Evolutionary conservation across 1,284 basidiomycete species (phyloP), one percentile per base, ranked within the genome.

Genomic region (Chalciporus sp.): DNA sequence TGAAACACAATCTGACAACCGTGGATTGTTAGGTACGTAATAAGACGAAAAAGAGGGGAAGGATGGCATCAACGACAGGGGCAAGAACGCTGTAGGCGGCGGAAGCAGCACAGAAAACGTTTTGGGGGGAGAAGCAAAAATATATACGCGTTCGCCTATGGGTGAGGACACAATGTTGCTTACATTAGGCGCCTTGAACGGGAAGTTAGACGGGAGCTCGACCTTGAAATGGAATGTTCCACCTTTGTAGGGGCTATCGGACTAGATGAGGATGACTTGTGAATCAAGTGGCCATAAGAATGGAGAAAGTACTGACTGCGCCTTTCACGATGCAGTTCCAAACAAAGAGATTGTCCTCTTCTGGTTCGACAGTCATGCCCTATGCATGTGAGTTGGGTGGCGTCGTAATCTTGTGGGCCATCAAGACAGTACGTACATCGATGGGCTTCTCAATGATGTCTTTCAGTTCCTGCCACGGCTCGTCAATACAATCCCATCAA

Each of bases 161-260:
- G 52, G 27, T 54, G 51, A 16, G 42, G 42, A 51, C 42, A 49
- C 31, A 42, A 23, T 27, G 52, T 23, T 37, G 64, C 83, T 61
- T 70, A 94, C 92, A 47, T 79, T 79, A 39, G 92, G 92, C 3
- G 92, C 84, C 72, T 95, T 95, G 85, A 96, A 97, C 1, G 94
- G 94, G 65, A 89, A 96, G 69, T 87, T 89, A 19, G 80, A 68
- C 1, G 90, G 87, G 45, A 94, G 81, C 27, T 79, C 76, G 26
- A 95, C 72, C 42, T 76, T 84, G 71, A 94, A 88, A 56, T 81
- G 77, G 74, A 94, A 96, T 2, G 81, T 90, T 47, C 94, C 94
- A 52, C 84, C 84, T 67, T 86, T 88, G 79, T 95, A 96, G 0
- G 93, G 92, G 39, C 90, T 90, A 54, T 86, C 84, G 51, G 82